Conservation (phyloP, 495 filamentous ascomycete species). For the Penicillium soppii region DNA sequence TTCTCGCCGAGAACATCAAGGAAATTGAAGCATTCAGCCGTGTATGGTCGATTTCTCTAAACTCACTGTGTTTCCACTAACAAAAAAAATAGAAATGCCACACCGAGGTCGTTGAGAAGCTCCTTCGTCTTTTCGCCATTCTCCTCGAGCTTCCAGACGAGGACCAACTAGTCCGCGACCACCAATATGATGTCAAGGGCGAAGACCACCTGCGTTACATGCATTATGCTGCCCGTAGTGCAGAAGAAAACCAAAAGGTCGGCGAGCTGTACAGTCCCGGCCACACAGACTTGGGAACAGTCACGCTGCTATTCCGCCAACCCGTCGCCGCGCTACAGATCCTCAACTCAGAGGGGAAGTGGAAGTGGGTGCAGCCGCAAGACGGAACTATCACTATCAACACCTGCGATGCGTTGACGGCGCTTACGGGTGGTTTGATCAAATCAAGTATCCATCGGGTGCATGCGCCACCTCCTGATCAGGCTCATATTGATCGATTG, state of each 20-base stretch:
- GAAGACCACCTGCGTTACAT: conserved; percentile 55
- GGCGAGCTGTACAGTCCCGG: conserved; percentile 33
- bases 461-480: conserved; percentile 48
- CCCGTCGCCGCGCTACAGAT: conserved; percentile 52
- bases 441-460: conserved; percentile 56
- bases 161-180: conserved; percentile 46
- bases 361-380: conserved; percentile 45
- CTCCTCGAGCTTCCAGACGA: conserved; percentile 51
- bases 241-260: conserved; percentile 41
- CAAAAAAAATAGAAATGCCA: conserved; percentile 43
- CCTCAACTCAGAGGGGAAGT: conserved; percentile 31
- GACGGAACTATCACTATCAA: conserved; percentile 55
- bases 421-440: conserved; percentile 47
- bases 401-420: conserved; percentile 48
- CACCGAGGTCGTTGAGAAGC: conserved; percentile 46
- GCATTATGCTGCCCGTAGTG: conserved; percentile 45
- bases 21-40: conserved; percentile 46
- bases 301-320: conserved; percentile 46
- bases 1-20: conserved; percentile 29
- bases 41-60: conserved; percentile 12
- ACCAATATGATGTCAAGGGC: conserved; percentile 46
- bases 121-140: conserved; percentile 52
- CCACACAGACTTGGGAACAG: conserved; percentile 41
- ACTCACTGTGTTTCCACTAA: background rate
- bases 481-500: conserved; percentile 50